Percentiles rank a stretch among this genome's conserved stretches.
Conservation (phyloP, 148 eudicot species). For the Drosera capensis region DNA sequence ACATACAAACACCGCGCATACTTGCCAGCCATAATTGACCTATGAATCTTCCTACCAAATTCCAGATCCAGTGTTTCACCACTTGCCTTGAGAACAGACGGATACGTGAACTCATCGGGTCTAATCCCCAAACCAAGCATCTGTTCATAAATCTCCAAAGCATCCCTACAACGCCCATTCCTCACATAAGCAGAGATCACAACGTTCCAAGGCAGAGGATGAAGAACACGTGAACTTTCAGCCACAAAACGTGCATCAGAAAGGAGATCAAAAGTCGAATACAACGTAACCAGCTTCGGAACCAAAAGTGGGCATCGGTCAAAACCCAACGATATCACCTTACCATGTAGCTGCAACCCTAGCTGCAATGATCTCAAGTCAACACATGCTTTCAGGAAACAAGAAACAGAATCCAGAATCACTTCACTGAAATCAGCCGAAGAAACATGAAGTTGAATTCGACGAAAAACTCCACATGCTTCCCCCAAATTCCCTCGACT, state of each 20-base stretch:
- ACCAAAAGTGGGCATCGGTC: slow-evolving; percentile 28
- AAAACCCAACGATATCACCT: slow-evolving; percentile 35
- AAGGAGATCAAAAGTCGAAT: slow-evolving; percentile 33
- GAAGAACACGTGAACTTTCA: slow-evolving; percentile 25
- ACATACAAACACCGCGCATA: slow-evolving; percentile 31
- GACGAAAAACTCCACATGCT: slow-evolving; percentile 38
- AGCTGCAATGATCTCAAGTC: slow-evolving; percentile 25
- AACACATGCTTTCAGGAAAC: slow-evolving; percentile 40
- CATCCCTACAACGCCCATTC: slow-evolving; percentile 32
- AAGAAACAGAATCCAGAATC: slow-evolving; percentile 34
- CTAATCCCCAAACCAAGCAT: slow-evolving; percentile 43
- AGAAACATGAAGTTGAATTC: slow-evolving; percentile 23
- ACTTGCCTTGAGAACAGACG: slow-evolving; percentile 71
- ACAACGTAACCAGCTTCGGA: slow-evolving; percentile 47
- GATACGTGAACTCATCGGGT: slow-evolving; percentile 65
- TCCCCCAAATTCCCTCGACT: slow-evolving; percentile 35
- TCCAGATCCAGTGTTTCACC: slow-evolving; percentile 40
- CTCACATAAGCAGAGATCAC: slow-evolving; percentile 51
- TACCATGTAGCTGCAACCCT: slow-evolving; percentile 61
- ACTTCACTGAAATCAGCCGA: slow-evolving; percentile 16
- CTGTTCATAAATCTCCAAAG: slow-evolving; percentile 32
- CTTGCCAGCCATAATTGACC: slow-evolving; percentile 21
- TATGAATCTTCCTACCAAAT: slow-evolving; percentile 47
- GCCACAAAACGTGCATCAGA: slow-evolving; percentile 37
- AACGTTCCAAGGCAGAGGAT: slow-evolving; percentile 68